These are phyloP conservation scores for Alloteropsis angusta DNA, from an alignment of 202 grass and related monocot genomes.

Conservation along the genomic window DNA sequence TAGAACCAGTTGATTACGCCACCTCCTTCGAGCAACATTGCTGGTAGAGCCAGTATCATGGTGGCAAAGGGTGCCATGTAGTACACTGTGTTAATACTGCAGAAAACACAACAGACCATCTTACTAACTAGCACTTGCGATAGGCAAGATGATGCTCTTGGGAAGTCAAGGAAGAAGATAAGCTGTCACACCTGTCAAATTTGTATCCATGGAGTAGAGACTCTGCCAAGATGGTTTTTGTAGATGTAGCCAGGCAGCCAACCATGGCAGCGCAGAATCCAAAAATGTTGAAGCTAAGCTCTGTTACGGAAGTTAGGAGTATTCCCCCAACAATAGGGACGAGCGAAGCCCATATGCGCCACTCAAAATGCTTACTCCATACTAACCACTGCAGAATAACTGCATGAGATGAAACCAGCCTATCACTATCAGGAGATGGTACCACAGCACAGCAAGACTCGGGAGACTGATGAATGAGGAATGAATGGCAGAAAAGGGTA, in stretches of 20 bases:
- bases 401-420: conserved; percentile 15
- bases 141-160: no score
- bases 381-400: conserved; percentile 77
- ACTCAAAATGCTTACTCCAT: conserved; percentile 70
- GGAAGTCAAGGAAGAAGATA: no score
- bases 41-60: conserved; percentile 56
- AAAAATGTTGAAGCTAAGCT: conserved; percentile 68
- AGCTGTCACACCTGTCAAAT: no score
- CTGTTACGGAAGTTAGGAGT: conserved; percentile 56
- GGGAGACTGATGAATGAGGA: no score
- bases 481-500: no score
- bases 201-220: conserved; percentile 83
- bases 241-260: conserved; percentile 72
- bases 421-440: no score
- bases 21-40: conserved; percentile 46
- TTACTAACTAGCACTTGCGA: no score
- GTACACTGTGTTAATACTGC: conserved; percentile 83
- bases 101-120: no score
- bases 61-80: conserved; percentile 84
- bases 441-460: no score
- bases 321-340: conserved; percentile 73
- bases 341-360: conserved; percentile 72
- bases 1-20: conserved; percentile 55
- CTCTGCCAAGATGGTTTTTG: conserved; percentile 77
- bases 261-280: conserved; percentile 76